These are phyloP conservation scores for Lachnellula cervina DNA, from an alignment of 2,329 filamentous ascomycete species.

Conservation along the genomic window DNA sequence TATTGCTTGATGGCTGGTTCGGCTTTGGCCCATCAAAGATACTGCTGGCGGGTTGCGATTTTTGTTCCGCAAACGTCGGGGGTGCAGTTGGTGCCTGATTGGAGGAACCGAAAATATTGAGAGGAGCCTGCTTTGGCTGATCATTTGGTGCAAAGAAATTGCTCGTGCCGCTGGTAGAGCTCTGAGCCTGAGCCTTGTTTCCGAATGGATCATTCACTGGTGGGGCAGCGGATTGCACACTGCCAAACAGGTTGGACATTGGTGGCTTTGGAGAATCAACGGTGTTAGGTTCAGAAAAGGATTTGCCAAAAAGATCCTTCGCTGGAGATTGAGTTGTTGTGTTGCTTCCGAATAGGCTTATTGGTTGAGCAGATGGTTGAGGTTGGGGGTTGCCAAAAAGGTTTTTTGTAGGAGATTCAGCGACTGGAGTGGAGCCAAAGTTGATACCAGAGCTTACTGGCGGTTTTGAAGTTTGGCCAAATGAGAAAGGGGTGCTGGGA, in stretches of 20 bases:
- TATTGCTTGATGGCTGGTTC: constrained; percentile 3
- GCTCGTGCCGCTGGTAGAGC: not conserved
- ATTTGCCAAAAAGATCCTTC: not conserved
- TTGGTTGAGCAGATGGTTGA: not conserved
- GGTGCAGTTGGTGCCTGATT: not conserved
- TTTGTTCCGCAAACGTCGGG: not conserved
- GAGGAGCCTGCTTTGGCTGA: not conserved
- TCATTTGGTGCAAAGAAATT: not conserved
- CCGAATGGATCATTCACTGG: not conserved
- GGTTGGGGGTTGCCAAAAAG: constrained; percentile 12
- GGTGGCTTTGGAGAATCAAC: not conserved
- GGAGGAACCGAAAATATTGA: not conserved
- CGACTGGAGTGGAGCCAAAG: not conserved
- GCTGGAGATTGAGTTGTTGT: not conserved
- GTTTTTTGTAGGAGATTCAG: not conserved
- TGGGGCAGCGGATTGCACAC: not conserved
- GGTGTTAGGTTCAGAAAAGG: not conserved
- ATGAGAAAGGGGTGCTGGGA: not conserved
- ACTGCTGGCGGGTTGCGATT: not conserved
- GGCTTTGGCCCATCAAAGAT: not conserved
- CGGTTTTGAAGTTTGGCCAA: constrained; percentile 2
- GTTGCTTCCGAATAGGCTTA: not conserved
- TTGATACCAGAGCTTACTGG: not conserved
- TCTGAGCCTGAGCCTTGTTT: not conserved
- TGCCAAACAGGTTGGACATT: not conserved